Evolutionary conservation across 2,329 filamentous ascomycete species (phyloP).

Genomic region (Penicillium brasilianum): DNA sequence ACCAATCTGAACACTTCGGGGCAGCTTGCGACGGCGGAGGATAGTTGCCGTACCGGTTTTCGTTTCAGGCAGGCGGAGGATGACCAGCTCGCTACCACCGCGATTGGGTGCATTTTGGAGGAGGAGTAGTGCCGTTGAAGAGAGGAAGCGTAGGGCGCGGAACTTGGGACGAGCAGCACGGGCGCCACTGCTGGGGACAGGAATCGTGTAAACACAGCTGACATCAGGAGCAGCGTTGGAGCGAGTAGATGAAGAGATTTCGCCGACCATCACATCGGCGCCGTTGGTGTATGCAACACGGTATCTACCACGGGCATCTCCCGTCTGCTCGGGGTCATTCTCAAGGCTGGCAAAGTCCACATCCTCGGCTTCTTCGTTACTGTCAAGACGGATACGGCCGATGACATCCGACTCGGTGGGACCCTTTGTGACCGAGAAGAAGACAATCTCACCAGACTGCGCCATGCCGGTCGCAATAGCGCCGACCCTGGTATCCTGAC

Average conservation of each 20-base stretch:
- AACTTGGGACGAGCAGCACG: constrained; percentile 55
- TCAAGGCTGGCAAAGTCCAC: constrained; percentile 47
- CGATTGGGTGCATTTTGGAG: constrained; percentile 62
- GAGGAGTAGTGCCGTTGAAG: constrained; percentile 58
- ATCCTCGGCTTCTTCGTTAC: constrained; percentile 58
- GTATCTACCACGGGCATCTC: constrained; percentile 53
- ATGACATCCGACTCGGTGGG: constrained; percentile 60
- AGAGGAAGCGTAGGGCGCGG: constrained; percentile 61
- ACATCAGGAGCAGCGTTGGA: constrained; percentile 46
- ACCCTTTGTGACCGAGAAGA: constrained; percentile 71
- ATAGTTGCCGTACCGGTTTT: constrained; percentile 48
- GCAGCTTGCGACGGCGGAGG: constrained; percentile 62
- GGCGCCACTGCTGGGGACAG: constrained; percentile 41
- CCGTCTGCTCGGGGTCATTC: constrained; percentile 25
- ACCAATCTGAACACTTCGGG: constrained; percentile 72
- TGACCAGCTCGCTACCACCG: constrained; percentile 59
- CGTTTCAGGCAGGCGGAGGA: constrained; percentile 45
- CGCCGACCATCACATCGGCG: constrained; percentile 72
- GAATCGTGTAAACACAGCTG: constrained; percentile 47
- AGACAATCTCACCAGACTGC: constrained; percentile 74
- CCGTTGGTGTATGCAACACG: constrained; percentile 80
- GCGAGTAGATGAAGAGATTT: constrained; percentile 58
- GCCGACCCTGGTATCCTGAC: constrained; percentile 68
- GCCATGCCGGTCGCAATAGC: constrained; percentile 80
- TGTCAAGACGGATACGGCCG: constrained; percentile 57